Percentiles rank a stretch among this genome's conserved stretches.
Conservation (phyloP, 2,329 filamentous ascomycete genomes). For the Aspergillus puulaauensis region DNA sequence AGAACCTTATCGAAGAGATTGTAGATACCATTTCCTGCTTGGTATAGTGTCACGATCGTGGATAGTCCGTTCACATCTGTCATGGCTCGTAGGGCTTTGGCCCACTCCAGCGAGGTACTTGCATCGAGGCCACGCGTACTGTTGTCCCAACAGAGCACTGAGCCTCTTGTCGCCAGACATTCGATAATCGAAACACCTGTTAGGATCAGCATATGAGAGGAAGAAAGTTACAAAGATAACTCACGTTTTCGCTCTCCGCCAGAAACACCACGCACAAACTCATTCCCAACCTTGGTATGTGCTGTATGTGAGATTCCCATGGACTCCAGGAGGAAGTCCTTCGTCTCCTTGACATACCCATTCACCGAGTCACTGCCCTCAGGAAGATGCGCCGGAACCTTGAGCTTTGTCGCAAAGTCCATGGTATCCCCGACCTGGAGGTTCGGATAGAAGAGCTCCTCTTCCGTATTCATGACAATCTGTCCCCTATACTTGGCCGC, state of each 20-base stretch:
- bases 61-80: slow-evolving; percentile 62
- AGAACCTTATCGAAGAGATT: slow-evolving; percentile 70
- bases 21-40: slow-evolving; percentile 70
- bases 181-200: slow-evolving; percentile 63
- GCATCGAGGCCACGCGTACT: slow-evolving; percentile 66
- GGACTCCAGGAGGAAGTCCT: slow-evolving; percentile 51
- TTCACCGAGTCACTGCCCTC: slow-evolving; percentile 43
- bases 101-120: slow-evolving; percentile 62
- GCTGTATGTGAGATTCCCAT: slow-evolving; percentile 58
- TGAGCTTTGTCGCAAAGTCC: slow-evolving; percentile 59
- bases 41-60: slow-evolving; percentile 66
- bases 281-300: slow-evolving; percentile 67
- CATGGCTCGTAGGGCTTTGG: slow-evolving; percentile 61
- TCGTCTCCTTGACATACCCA: slow-evolving; percentile 37
- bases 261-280: slow-evolving; percentile 64
- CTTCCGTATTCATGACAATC: slow-evolving; percentile 57
- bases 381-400: slow-evolving; percentile 66
- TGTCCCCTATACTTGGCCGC: slow-evolving; percentile 53
- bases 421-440: slow-evolving; percentile 53
- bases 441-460: slow-evolving; percentile 52
- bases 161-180: slow-evolving; percentile 56
- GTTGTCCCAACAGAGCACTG: slow-evolving; percentile 68
- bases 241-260: slow-evolving; percentile 68
- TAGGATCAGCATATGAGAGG: no score
- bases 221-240: no score